phyloP scores from a whole-genome alignment of 225 moss, liverwort and hornwort species.

The Marchantia polymorpha region DNA sequence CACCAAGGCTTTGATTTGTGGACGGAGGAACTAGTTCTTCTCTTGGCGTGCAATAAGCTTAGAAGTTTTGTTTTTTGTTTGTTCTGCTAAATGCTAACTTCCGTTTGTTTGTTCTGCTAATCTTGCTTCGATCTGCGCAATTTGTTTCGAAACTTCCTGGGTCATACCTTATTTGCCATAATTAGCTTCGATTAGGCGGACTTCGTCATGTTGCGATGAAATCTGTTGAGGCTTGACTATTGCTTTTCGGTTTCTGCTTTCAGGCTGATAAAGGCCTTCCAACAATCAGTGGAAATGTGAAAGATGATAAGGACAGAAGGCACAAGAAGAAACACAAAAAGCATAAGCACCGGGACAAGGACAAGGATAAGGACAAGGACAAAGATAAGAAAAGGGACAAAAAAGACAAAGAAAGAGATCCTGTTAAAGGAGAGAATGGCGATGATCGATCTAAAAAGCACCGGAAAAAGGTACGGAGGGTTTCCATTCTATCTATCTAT shows the following conservation, averaged over 20 bases:
- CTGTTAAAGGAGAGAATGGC: slow-evolving; percentile 26
- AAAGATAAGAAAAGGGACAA: slow-evolving; percentile 12
- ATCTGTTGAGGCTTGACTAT: not conserved
- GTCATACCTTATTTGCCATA: not conserved
- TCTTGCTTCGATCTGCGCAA: not conserved
- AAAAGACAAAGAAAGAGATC: slow-evolving; percentile 35
- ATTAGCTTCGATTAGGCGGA: not conserved
- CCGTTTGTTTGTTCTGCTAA: not conserved
- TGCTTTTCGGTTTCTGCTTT: not conserved
- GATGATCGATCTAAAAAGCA: slow-evolving; percentile 39
- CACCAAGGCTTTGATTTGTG: not conserved
- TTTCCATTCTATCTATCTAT: not conserved
- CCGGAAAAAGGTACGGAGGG: slow-evolving; percentile 30
- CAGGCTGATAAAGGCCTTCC: slow-evolving; percentile 38
- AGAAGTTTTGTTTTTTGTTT: not conserved
- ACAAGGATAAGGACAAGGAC: slow-evolving; percentile 28
- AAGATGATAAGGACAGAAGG: slow-evolving; percentile 45
- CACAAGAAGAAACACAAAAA: slow-evolving; percentile 47
- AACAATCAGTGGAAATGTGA: slow-evolving; percentile 42
- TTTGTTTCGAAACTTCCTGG: not conserved
- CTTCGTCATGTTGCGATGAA: not conserved
- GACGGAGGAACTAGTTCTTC: not conserved
- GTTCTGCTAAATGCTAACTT: not conserved
- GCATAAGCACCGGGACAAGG: slow-evolving; percentile 37
- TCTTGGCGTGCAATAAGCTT: not conserved